phyloP scores from a whole-genome alignment of 2,329 filamentous ascomycete species.

The Fusarium newnesense region DNA sequence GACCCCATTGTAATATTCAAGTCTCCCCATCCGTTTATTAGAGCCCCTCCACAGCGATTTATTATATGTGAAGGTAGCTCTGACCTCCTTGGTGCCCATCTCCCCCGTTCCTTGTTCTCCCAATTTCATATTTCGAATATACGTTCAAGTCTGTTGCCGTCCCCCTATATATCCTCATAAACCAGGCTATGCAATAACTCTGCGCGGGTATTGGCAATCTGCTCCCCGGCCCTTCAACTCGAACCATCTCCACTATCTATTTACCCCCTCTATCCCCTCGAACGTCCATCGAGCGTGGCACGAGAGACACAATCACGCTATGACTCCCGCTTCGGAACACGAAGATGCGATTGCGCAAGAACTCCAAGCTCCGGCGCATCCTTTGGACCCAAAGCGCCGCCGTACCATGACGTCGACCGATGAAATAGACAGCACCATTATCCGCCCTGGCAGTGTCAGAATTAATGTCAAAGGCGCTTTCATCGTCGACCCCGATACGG shows the following conservation, averaged over 20 bases:
- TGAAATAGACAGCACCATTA: constrained; percentile 70
- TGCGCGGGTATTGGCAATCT: constrained; percentile 2
- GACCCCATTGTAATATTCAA: constrained; percentile 26
- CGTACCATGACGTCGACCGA: constrained; percentile 60
- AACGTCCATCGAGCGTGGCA: constrained; percentile 9
- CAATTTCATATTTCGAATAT: background rate
- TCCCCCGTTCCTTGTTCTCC: background rate
- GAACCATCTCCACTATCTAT: constrained; percentile 22
- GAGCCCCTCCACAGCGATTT: constrained; percentile 29
- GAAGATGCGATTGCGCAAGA: constrained; percentile 36
- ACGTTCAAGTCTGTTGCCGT: background rate
- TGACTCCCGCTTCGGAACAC: constrained; percentile 42
- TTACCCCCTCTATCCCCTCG: constrained; percentile 12
- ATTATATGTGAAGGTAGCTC: background rate
- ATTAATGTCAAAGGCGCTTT: constrained; percentile 98
- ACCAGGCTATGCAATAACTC: background rate
- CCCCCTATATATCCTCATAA: background rate
- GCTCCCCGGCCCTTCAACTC: constrained; percentile 23
- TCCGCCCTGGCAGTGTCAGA: constrained; percentile 77
- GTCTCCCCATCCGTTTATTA: constrained; percentile 37
- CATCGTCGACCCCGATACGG: constrained; percentile 85
- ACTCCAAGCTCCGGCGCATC: constrained; percentile 15
- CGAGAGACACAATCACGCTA: constrained; percentile 10
- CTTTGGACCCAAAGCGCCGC: constrained; percentile 34
- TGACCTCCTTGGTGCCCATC: background rate